Evolutionary conservation across 2,329 filamentous ascomycete species (phyloP).

Genomic region (Coniella vitis): DNA sequence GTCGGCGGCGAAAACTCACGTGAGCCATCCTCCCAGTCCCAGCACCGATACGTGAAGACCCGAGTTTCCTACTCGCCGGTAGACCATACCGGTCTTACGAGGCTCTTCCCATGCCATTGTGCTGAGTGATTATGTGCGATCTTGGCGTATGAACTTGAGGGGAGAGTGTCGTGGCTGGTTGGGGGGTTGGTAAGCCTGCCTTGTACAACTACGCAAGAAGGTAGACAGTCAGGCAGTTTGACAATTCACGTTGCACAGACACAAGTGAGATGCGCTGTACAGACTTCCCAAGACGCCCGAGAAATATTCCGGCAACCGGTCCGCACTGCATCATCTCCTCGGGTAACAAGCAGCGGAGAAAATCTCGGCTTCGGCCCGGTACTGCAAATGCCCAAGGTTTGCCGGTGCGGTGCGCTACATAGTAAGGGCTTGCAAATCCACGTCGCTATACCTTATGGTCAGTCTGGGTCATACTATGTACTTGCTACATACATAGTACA

Average conservation of each 20-base stretch:
- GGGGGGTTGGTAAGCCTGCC: no score
- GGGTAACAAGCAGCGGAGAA: constrained; percentile 7
- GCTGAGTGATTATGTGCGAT: not conserved
- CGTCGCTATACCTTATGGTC: no score
- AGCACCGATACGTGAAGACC: constrained; percentile 70
- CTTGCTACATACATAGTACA: no score
- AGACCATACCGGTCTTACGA: constrained; percentile 37
- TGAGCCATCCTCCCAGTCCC: constrained; percentile 65
- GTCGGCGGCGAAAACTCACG: constrained; percentile 41
- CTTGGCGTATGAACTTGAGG: not conserved
- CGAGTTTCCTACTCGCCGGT: constrained; percentile 37
- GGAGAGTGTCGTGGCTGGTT: no score
- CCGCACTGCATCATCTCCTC: not conserved
- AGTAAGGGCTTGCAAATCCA: no score
- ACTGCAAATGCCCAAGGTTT: not conserved
- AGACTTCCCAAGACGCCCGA: not conserved
- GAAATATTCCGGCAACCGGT: not conserved
- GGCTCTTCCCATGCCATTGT: constrained; percentile 38
- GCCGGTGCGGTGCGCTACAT: not conserved
- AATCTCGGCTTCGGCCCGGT: constrained; percentile 9
- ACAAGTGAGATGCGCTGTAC: no score
- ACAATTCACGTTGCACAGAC: no score
- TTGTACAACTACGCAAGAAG: not conserved
- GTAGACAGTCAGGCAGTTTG: not conserved
- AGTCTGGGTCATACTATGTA: no score